Base-by-base conservation (phyloP, 106 monocot species). In the Posidonia australis region DNA sequence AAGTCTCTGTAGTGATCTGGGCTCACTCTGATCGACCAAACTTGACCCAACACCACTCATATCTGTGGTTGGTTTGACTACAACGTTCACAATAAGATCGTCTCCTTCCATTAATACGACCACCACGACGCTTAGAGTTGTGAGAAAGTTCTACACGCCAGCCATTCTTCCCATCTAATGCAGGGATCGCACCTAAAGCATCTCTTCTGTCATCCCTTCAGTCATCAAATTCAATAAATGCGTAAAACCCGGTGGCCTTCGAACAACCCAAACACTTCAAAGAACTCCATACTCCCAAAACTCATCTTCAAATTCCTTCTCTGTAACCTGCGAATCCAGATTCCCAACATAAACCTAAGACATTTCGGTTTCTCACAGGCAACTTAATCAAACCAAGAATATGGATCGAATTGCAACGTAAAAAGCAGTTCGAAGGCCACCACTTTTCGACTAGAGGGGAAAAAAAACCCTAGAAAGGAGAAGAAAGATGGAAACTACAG, bases 201-300 rank as follows among this genome's bases (percentile, higher is more conserved):
- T 68, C 74, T 75, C 74, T 68, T 31, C 44, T 27, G 53, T 75
- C 74, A 62, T 75, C 67, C n/a, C n/a, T n/a, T n/a, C n/a, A n/a
- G n/a, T n/a, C n/a, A n/a, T n/a, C n/a, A 62, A 75, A 75, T 27
- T 68, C 67, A 42, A 75, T 59, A 45, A 75, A 75, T 51, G 74
- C 74, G 53, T 67, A 75, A 44, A n/a, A n/a, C 74, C 74, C 49
- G 74, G 74, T 23, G 74, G 74, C 43, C 66, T 75, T 53, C 67
- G 67, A 21, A 67, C 74, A 60, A 75, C 74, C 74, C 74, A 75
- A 25, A 75, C 67, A 68, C 67, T 72, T 18, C 71, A 23, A n/a
- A 74, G 66, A 27, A 66, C 66, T 23, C 74, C 74, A 67, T 47
- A 74, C 18, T 46, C 56, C 29, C 58, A 59, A 41, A 74, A 74